phyloP scores from a whole-genome alignment of 2,329 filamentous ascomycete genomes.

The Hawksworthiomyces lignivorus region DNA sequence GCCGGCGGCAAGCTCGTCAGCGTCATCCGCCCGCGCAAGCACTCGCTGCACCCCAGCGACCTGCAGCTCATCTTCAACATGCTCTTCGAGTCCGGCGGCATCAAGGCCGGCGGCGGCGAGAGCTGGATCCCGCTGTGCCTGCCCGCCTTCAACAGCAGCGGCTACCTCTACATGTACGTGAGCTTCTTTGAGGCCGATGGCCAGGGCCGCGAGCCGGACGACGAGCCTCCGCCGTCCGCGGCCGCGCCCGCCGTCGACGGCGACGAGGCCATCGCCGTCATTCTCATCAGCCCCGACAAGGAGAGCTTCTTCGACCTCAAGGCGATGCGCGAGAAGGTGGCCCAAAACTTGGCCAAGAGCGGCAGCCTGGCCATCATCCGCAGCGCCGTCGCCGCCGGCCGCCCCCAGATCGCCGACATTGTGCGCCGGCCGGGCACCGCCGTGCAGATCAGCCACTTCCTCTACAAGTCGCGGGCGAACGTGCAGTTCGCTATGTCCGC shows the following conservation, averaged over 20 bases:
- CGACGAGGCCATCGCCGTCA: slow-evolving; percentile 76
- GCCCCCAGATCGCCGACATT: slow-evolving; percentile 65
- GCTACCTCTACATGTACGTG: slow-evolving; percentile 98
- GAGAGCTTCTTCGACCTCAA: slow-evolving; percentile 90
- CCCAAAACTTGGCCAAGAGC: slow-evolving; percentile 65
- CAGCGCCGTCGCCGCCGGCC: slow-evolving; percentile 60
- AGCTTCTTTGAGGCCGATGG: slow-evolving; percentile 70
- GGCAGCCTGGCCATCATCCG: slow-evolving; percentile 69
- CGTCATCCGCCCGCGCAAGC: slow-evolving; percentile 86
- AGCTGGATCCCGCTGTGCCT: slow-evolving; percentile 97
- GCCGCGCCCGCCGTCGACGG: slow-evolving; percentile 41
- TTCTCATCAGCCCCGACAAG: slow-evolving; percentile 86
- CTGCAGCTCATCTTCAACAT: slow-evolving; percentile 98
- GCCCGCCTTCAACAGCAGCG: slow-evolving; percentile 92
- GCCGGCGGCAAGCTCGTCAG: slow-evolving; percentile 89
- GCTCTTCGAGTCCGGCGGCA: slow-evolving; percentile 90
- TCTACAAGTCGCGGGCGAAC: slow-evolving; percentile 91
- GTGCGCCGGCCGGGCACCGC: slow-evolving; percentile 52
- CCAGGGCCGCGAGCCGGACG: slow-evolving; percentile 35
- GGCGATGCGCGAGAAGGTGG: slow-evolving; percentile 57
- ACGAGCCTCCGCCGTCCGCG: slow-evolving; percentile 1
- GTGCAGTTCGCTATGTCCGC: slow-evolving; percentile 94
- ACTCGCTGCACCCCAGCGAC: slow-evolving; percentile 92
- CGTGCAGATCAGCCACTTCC: slow-evolving; percentile 73
- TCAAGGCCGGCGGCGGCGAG: slow-evolving; percentile 84